Conservation (phyloP, 495 filamentous ascomycete species). For the Tuber umbilicatum region DNA sequence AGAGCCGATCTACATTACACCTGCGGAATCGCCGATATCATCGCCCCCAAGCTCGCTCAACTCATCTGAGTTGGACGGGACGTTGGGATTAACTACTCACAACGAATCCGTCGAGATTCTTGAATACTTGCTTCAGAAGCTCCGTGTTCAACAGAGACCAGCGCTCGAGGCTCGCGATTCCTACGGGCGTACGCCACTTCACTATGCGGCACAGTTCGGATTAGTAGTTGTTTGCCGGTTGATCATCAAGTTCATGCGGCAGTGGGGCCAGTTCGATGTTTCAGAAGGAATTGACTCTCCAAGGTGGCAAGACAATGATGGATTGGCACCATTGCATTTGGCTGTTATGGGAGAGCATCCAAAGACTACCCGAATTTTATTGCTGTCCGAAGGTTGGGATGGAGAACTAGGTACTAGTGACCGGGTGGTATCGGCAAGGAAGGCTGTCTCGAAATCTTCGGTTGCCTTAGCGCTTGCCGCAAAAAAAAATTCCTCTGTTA, state of each 20-base stretch:
- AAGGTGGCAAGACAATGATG: constrained; percentile 86
- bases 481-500: constrained; percentile 71
- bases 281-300: constrained; percentile 75
- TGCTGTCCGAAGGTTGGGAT: constrained; percentile 71
- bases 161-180: constrained; percentile 64
- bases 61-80: constrained; percentile 47
- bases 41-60: constrained; percentile 53
- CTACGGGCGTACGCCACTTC: constrained; percentile 79
- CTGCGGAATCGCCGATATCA: constrained; percentile 60
- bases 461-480: constrained; percentile 81
- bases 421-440: constrained; percentile 56
- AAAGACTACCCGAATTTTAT: constrained; percentile 69
- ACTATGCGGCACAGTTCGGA: constrained; percentile 94
- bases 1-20: constrained; percentile 60
- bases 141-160: constrained; percentile 61
- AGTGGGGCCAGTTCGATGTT: constrained; percentile 80
- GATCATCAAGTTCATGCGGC: constrained; percentile 80
- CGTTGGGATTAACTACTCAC: constrained; percentile 57
- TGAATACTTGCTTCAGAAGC: constrained; percentile 60
- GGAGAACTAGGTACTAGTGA: constrained; percentile 48
- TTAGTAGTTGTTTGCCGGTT: constrained; percentile 79
- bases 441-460: constrained; percentile 72
- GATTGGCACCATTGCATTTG: constrained; percentile 83
- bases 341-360: constrained; percentile 88
- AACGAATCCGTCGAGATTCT: constrained; percentile 72